phyloP scores from a whole-genome alignment of 176 grass and related monocot species.

The Oropetium thomaeum region DNA sequence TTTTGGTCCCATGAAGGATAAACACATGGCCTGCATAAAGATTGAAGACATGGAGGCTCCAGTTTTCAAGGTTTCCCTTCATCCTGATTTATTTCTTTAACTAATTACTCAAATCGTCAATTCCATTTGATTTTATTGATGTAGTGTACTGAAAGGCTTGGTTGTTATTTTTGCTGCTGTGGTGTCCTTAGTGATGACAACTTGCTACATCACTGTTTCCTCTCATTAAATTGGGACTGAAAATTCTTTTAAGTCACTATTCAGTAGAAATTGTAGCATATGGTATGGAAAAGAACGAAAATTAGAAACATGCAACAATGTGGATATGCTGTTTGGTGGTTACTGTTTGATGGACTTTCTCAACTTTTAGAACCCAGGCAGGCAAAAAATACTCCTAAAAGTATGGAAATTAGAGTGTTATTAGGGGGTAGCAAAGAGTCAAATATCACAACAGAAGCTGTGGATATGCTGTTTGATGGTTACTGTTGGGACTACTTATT shows the following conservation, averaged over 20 bases:
- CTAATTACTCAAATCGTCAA: not conserved
- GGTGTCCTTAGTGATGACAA: not conserved
- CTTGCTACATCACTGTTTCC: not conserved
- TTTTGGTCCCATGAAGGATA: constrained; percentile 97
- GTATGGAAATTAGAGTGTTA: not conserved
- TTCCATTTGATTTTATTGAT: constrained; percentile 4
- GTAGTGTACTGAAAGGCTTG: too few relatives aligned
- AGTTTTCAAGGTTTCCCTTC: constrained; percentile 77
- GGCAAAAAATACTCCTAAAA: not conserved
- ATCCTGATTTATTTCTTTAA: not conserved
- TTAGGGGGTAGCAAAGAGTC: not conserved
- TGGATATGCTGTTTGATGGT: not conserved
- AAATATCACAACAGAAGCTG: not conserved
- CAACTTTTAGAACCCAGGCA: not conserved
- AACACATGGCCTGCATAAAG: constrained; percentile 71
- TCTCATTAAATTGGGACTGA: not conserved
- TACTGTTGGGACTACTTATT: not conserved
- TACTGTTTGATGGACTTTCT: too few relatives aligned
- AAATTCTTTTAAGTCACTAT: not conserved
- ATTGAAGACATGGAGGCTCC: constrained; percentile 91
- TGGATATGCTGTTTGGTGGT: too few relatives aligned
- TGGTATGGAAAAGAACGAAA: not conserved
- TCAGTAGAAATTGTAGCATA: not conserved
- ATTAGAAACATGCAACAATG: too few relatives aligned
- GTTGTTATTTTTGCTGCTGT: too few relatives aligned